Conservation (phyloP, 2,329 filamentous ascomycete species). For the Aspergillus persii region DNA sequence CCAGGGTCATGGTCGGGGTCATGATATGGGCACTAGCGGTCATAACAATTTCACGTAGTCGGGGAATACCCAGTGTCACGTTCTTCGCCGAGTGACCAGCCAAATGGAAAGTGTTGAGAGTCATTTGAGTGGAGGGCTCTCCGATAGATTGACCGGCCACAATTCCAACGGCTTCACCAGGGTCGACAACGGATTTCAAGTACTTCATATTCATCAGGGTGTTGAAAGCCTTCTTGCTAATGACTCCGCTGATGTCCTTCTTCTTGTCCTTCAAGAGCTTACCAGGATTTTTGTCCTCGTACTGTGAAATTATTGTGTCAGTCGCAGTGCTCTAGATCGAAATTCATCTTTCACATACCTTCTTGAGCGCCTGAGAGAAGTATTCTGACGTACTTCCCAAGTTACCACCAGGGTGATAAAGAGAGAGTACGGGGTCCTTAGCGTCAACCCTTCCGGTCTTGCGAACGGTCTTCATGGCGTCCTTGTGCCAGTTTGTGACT, state of each 20-base stretch:
- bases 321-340: constrained; percentile 2
- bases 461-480: constrained; percentile 73
- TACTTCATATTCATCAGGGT: constrained; percentile 89
- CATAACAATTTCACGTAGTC: constrained; percentile 97
- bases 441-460: constrained; percentile 67
- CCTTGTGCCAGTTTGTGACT: constrained; percentile 59
- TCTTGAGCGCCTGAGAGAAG: constrained; percentile 69
- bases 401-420: constrained; percentile 72
- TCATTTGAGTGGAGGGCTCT: constrained; percentile 99
- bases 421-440: constrained; percentile 72
- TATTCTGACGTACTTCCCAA: constrained; percentile 86
- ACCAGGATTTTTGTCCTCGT: constrained; percentile 72
- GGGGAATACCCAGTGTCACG: constrained; percentile 96
- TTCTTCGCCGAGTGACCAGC: constrained; percentile 98
- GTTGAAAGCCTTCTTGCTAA: constrained; percentile 71
- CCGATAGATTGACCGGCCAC: constrained; percentile 95
- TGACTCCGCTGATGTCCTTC: constrained; percentile 42
- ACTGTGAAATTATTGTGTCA: constrained; percentile 45
- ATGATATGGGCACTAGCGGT: constrained; percentile 86
- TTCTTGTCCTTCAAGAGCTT: constrained; percentile 61
- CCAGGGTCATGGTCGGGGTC: constrained; percentile 73
- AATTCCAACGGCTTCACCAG: constrained; percentile 94
- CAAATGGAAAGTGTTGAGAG: constrained; percentile 98
- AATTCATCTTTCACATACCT: constrained; percentile 40
- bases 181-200: constrained; percentile 84